Conservation (phyloP, 192 early-diverging fungal genomes). For the Haplosporangium gracile region DNA sequence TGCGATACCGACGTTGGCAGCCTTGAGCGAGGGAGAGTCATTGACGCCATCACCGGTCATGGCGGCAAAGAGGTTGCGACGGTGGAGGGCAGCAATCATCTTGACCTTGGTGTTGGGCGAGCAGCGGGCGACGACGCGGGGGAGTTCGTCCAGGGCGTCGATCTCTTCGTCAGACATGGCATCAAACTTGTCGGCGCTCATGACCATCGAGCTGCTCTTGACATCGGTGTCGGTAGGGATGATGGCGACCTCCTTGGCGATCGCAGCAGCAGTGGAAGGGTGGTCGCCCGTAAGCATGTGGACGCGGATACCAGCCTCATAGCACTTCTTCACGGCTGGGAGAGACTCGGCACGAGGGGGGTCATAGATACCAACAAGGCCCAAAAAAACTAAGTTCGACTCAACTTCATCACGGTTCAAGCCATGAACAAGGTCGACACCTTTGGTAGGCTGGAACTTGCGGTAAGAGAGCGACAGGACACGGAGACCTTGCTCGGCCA, state of each 20-base stretch:
- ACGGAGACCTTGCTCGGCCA: constrained; percentile 61
- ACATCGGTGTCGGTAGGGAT: constrained; percentile 55
- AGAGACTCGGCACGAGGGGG: constrained; percentile 84
- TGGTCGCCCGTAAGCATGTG: constrained; percentile 98
- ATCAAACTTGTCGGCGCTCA: constrained; percentile 93
- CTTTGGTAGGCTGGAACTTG: constrained; percentile 39
- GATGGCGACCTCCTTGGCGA: constrained; percentile 93
- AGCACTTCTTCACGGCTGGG: constrained; percentile 79
- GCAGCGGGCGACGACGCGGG: constrained; percentile 93
- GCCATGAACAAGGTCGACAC: constrained; percentile 56
- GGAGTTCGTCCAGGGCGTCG: constrained; percentile 82
- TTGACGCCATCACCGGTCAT: constrained; percentile 94
- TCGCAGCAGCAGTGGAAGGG: constrained; percentile 90
- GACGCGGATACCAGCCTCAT: constrained; percentile 93
- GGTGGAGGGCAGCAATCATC: constrained; percentile 92
- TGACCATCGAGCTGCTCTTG: constrained; percentile 67
- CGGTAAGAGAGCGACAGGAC: constrained; percentile 88
- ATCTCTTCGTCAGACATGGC: constrained; percentile 85
- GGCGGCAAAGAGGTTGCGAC: constrained; percentile 73
- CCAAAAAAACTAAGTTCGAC: constrained; percentile 79
- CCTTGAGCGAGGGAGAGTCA: constrained; percentile 80
- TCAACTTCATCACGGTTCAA: constrained; percentile 82
- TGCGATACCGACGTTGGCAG: constrained; percentile 81
- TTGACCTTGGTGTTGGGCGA: constrained; percentile 96
- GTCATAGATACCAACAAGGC: constrained; percentile 94